Evolutionary conservation across 2,329 filamentous ascomycete genomes (phyloP).

Genomic region (Penicillium janthinellum): DNA sequence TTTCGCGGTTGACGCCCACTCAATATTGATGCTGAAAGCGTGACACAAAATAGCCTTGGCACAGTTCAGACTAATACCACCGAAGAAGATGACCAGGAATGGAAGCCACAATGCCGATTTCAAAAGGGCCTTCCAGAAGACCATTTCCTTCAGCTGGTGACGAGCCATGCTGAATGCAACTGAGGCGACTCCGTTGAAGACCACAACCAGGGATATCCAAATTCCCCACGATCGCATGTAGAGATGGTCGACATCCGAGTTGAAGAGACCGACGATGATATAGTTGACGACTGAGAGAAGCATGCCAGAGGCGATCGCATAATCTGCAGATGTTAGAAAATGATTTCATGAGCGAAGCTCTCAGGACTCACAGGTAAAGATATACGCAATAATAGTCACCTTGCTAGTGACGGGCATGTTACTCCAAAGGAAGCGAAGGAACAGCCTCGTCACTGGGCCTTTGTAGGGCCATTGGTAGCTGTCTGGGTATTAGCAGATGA

Average conservation of each 20-base stretch:
- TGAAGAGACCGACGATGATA: constrained; percentile 71
- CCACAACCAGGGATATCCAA: constrained; percentile 63
- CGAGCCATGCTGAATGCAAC: constrained; percentile 63
- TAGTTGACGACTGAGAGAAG: constrained; percentile 70
- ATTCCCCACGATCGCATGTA: constrained; percentile 69
- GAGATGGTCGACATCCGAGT: constrained; percentile 66
- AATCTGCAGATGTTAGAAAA: constrained; percentile 46
- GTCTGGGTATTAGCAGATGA: background rate
- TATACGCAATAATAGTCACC: constrained; percentile 70
- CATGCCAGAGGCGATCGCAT: constrained; percentile 69
- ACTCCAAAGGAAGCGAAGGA: constrained; percentile 71
- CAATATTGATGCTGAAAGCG: constrained; percentile 85
- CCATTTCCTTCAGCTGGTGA: constrained; percentile 61
- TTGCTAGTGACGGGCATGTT: constrained; percentile 63
- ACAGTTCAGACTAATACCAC: constrained; percentile 79
- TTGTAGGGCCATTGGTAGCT: constrained; percentile 67
- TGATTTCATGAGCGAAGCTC: background rate
- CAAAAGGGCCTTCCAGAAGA: constrained; percentile 52
- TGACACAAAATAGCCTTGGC: constrained; percentile 68
- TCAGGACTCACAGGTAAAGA: constrained; percentile 57
- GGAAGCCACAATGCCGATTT: constrained; percentile 66
- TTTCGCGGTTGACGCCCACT: constrained; percentile 82
- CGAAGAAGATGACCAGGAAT: constrained; percentile 73
- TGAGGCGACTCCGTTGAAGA: constrained; percentile 66
- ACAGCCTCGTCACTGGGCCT: constrained; percentile 78